Base-by-base conservation (phyloP, 257 asterid species). In the Solanum virginianum region DNA sequence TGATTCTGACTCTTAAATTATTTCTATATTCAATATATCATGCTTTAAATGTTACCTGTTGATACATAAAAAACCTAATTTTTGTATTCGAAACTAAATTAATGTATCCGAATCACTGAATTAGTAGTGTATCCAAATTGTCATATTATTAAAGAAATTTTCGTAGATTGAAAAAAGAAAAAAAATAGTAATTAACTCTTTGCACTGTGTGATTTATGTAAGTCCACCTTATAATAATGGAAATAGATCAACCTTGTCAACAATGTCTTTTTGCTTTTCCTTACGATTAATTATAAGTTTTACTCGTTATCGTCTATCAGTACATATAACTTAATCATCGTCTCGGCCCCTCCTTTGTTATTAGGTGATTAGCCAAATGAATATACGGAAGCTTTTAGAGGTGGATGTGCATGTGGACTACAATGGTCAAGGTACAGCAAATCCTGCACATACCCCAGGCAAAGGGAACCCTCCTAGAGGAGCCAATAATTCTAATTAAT, bases 371-470 rank as follows among this genome's bases (percentile, higher is more conserved):
- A 22, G 15, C 43, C 81, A 39, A 45, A 63, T 55, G 68, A 74
- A 81, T 74, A 49, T 43, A 51, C 83, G 84, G 14, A 85, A 87
- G 74, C 79, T 85, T 22, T 53, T 39, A 26, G 68, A 13, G 16
- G 70, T 71, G 17, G 54, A 84, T 43, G 70, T 86, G 85, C 77
- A 32, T 10, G 47, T 84, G 71, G 91, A 88, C 85, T 88, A 88
- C 69, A 74, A 82, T 43, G 81, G 81, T 65, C 82, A 85, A 2
- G 81, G 85, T 13, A 85, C 86, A 36, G 18, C 89, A 3, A 88
- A 86, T 36, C 53, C 49, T 36, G 85, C 86, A 29, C 88, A 86
- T 49, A 86, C 83, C 13, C 89, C 89, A 3, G 88, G 88, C 4
- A 86, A 84, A 72, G 89, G 91, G 55, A 86, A 39, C 54, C 75